Base-by-base conservation (phyloP, 2,329 filamentous ascomycete species). In the Didymella glomerata region DNA sequence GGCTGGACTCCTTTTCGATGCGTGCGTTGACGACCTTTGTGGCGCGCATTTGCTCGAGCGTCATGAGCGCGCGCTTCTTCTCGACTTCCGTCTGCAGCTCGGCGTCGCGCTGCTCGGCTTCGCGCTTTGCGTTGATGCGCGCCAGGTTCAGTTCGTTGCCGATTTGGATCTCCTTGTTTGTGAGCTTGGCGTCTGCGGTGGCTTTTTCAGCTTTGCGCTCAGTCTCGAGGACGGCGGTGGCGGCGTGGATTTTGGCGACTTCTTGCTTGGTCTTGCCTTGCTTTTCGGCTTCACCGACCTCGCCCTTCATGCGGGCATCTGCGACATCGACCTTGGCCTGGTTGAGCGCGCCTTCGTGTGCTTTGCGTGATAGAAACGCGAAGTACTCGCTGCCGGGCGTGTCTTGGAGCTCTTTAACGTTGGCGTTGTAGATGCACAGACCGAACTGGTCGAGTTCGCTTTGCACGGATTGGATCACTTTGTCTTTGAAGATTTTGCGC, bases 401-500 rank as follows among this genome's bases (percentile, higher is more conserved):
- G 71, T 96, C 92, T 73, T 92, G 90, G 25, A 96, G 85, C 74
- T 96, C 92, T 77, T 95, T 95, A 69, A 96, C 88, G 77, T 93
- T 93, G 71, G 89, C 85, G 69, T 88, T 88, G 78, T 89, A 88
- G 38, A 73, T 70, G 45, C 62, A 56, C 10, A 62, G 62, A 48
- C 56, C 92, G 69, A 96, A 94, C 68, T 93, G 89, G 64, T 89
- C 84, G 2, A 96, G 84, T 75, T 96, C 92, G 58, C 85, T 85
- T 73, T 93, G 90, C 57, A 94, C 91, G 74, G 91, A 77, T 51
- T 79, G 72, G 52, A 81, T 80, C 65, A 86, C 83, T 65, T 90
- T 88, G 66, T 84, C 85, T 81, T 94, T 92, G 82, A 93, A 93
- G 42, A 90, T 81, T 66, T 91, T 88, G 32, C 90, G 83, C 77